Percentiles rank a stretch among this genome's conserved stretches.
Evolutionary conservation across 495 filamentous ascomycete species (phyloP).

Genomic region (Letharia columbiana): DNA sequence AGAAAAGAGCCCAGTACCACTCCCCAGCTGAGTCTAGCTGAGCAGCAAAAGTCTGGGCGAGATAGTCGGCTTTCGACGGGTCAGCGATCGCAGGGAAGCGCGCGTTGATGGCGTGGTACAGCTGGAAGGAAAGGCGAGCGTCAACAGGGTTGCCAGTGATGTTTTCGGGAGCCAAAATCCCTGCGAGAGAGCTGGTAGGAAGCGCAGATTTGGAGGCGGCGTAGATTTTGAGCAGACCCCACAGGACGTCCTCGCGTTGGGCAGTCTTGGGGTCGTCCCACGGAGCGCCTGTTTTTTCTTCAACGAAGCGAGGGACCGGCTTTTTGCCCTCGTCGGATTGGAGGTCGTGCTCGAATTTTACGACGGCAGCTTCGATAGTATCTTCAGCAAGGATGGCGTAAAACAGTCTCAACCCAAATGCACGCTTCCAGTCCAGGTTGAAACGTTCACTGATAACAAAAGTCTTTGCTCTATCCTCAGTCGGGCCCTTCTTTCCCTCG

Average conservation of each 20-base stretch:
- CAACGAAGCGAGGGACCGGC: constrained; percentile 53
- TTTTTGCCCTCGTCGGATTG: constrained; percentile 45
- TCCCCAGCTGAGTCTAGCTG: constrained; percentile 60
- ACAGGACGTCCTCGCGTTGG: constrained; percentile 67
- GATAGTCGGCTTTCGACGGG: constrained; percentile 48
- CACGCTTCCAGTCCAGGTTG: constrained; percentile 81
- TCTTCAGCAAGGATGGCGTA: constrained; percentile 64
- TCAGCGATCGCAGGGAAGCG: constrained; percentile 36
- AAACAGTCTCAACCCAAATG: constrained; percentile 84
- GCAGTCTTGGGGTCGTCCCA: constrained; percentile 45
- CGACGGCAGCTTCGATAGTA: constrained; percentile 59
- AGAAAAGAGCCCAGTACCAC: constrained; percentile 62
- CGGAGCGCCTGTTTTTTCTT: constrained; percentile 37
- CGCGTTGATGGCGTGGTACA: constrained; percentile 51
- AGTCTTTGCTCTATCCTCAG: constrained; percentile 66
- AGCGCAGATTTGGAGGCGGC: constrained; percentile 41
- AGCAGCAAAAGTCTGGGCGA: constrained; percentile 61
- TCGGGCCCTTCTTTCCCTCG: constrained; percentile 60
- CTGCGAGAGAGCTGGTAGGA: constrained; percentile 45
- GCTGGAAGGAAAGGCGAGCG: constrained; percentile 72
- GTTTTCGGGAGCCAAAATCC: constrained; percentile 47
- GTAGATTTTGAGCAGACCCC: constrained; percentile 76
- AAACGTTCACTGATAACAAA: constrained; percentile 77
- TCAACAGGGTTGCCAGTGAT: constrained; percentile 59
- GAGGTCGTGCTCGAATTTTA: constrained; percentile 60